These are phyloP conservation scores for Pseudocercospora eumusae DNA, from an alignment of 2,329 filamentous ascomycete species.

Conservation along the genomic window DNA sequence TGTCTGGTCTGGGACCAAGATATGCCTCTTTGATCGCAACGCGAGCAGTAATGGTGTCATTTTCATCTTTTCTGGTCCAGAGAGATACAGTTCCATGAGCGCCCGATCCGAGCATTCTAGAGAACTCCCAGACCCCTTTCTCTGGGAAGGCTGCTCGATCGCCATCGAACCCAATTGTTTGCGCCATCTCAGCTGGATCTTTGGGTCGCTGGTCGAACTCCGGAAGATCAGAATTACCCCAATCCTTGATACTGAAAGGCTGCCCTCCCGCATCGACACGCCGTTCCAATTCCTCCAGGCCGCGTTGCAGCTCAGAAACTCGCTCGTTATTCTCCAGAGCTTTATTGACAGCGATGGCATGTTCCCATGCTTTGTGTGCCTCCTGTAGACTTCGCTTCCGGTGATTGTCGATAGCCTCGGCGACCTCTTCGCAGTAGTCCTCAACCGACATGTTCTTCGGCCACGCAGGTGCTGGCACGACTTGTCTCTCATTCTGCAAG, in stretches of 20 bases:
- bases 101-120: background rate
- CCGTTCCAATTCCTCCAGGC: background rate
- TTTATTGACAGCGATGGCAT: background rate
- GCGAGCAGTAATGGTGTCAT: background rate
- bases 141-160: background rate
- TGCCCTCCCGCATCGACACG: background rate
- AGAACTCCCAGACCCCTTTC: slow-evolving; percentile 3
- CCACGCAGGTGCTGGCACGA: background rate
- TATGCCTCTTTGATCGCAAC: slow-evolving; percentile 14
- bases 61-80: background rate
- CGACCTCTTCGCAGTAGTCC: background rate
- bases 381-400: background rate
- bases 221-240: background rate
- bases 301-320: background rate
- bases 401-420: background rate
- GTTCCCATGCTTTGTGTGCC: background rate
- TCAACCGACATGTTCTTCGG: background rate
- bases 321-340: background rate
- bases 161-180: slow-evolving; percentile 4
- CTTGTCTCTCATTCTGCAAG: background rate
- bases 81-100: slow-evolving; percentile 7
- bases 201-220: no score
- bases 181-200: background rate
- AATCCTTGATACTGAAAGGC: background rate
- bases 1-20: background rate